These are phyloP conservation scores for Pyrenophora tritici-repentis DNA, from an alignment of 2,329 filamentous ascomycete species.

Conservation along the genomic window DNA sequence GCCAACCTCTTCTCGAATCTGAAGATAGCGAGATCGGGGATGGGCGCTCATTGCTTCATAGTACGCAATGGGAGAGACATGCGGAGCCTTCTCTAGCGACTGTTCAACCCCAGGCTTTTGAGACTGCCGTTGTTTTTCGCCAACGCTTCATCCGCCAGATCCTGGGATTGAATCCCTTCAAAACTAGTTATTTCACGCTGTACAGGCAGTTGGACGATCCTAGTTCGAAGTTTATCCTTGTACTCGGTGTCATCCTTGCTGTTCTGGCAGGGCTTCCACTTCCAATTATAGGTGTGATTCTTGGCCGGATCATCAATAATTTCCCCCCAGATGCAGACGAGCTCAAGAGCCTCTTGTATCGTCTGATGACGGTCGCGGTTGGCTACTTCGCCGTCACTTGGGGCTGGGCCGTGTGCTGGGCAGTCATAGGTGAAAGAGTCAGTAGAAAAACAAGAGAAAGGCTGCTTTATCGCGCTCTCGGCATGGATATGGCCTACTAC, in stretches of 20 bases:
- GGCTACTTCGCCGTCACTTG: slow-evolving; percentile 58
- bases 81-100: slow-evolving; percentile 44
- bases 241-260: slow-evolving; percentile 48
- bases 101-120: slow-evolving; percentile 41
- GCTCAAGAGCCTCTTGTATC: slow-evolving; percentile 47
- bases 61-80: slow-evolving; percentile 40
- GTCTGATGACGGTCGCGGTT: slow-evolving; percentile 53
- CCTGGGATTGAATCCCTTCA: slow-evolving; percentile 52
- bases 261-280: slow-evolving; percentile 64
- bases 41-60: slow-evolving; percentile 22
- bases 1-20: slow-evolving; percentile 26
- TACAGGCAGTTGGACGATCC: slow-evolving; percentile 52
- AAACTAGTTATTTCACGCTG: slow-evolving; percentile 56
- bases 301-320: slow-evolving; percentile 56
- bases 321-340: slow-evolving; percentile 56
- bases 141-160: slow-evolving; percentile 46
- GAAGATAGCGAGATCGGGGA: slow-evolving; percentile 24
- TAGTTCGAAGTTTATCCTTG: slow-evolving; percentile 46
- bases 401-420: slow-evolving; percentile 57
- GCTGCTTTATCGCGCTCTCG: slow-evolving; percentile 54
- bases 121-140: slow-evolving; percentile 36
- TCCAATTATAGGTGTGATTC: slow-evolving; percentile 65
- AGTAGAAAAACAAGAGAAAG: slow-evolving; percentile 54
- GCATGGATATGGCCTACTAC: slow-evolving; percentile 59
- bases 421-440: slow-evolving; percentile 56